A percentile compares a stretch with the other conserved stretches of the same genome.
These are phyloP conservation scores for Panicum hallii DNA, from an alignment of 202 grass and related monocot genomes.

Conservation along the genomic window DNA sequence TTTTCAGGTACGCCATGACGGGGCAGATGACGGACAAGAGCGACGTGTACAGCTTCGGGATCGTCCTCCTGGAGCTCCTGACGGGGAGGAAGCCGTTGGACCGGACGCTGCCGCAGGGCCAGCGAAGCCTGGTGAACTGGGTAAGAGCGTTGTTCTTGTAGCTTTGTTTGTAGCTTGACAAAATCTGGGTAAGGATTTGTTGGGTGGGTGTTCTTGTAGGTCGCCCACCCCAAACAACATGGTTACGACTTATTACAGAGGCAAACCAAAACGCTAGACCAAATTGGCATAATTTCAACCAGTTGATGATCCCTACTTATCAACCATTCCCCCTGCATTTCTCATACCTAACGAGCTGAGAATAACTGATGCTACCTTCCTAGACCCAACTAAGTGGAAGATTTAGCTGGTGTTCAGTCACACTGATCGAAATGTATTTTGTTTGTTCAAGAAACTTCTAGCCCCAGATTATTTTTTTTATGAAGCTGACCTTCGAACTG, in stretches of 20 bases:
- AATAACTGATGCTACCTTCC: background rate
- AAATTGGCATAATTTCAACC: background rate
- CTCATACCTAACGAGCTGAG: constrained; percentile 16
- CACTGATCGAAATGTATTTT: background rate
- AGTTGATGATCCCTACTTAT: background rate
- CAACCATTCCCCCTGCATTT: background rate
- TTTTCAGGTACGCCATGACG: constrained; percentile 63
- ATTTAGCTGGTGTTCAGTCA: background rate
- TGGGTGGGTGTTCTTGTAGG: background rate
- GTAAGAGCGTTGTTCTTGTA: constrained; percentile 23
- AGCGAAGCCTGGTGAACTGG: constrained; percentile 76
- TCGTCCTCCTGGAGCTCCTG: constrained; percentile 74
- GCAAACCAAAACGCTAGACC: constrained; percentile 6
- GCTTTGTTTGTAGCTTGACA: background rate
- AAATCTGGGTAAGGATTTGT: background rate
- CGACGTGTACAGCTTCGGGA: constrained; percentile 77
- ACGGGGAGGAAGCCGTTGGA: constrained; percentile 76
- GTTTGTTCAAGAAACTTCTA: constrained; percentile 1
- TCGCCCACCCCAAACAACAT: constrained; percentile 5
- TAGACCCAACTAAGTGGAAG: background rate
- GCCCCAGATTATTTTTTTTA: background rate
- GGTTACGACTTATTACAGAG: background rate
- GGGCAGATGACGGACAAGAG: constrained; percentile 70
- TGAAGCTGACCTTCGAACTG: background rate
- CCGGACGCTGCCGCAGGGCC: constrained; percentile 55